Base-by-base conservation (phyloP, 2,329 filamentous ascomycete genomes). In the Neopestalotiopsis sp. region DNA sequence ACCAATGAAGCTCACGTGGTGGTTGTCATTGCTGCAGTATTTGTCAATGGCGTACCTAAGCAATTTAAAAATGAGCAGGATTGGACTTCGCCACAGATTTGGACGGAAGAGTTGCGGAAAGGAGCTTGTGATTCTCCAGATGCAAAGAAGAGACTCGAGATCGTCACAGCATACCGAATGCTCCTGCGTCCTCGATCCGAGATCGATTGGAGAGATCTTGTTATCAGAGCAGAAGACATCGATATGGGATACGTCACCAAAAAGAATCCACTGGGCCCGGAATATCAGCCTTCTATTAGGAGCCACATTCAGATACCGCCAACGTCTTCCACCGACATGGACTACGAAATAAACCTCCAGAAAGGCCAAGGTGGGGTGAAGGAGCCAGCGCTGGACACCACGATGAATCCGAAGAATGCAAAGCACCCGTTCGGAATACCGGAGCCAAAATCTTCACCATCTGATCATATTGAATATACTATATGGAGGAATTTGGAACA, bases 401-500 rank as follows among this genome's bases (percentile, higher is more conserved):
- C n/a, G n/a, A n/a, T n/a, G n/a, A n/a, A n/a, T n/a, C n/a, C n/a
- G n/a, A n/a, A n/a, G n/a, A n/a, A n/a, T n/a, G n/a, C n/a, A n/a
- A n/a, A n/a, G n/a, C n/a, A n/a, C n/a, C n/a, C n/a, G n/a, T n/a
- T n/a, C n/a, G n/a, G n/a, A n/a, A n/a, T n/a, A n/a, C n/a, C n/a
- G n/a, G n/a, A 4, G 34, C 4, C 24, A 13, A 10, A 56, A 24
- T 57, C 5, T 38, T 38, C 40, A 2, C 57, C 63, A 1, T 59
- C 59, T 13, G 7, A n/a, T 4, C 68, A 68, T 28, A 59, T 71
- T 13, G 62, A 68, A 5, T 69, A 67, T 17, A 20, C 59, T 0
- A 24, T 63, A 3, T 64, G 56, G 5, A 67, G 68, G 49, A 61
- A 71, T 20, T 45, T 71, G 12, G 70, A 70, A 24, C 70, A 70